These are phyloP conservation scores for Lycium barbarum DNA, from an alignment of 257 asterid genomes.

Conservation along the genomic window DNA sequence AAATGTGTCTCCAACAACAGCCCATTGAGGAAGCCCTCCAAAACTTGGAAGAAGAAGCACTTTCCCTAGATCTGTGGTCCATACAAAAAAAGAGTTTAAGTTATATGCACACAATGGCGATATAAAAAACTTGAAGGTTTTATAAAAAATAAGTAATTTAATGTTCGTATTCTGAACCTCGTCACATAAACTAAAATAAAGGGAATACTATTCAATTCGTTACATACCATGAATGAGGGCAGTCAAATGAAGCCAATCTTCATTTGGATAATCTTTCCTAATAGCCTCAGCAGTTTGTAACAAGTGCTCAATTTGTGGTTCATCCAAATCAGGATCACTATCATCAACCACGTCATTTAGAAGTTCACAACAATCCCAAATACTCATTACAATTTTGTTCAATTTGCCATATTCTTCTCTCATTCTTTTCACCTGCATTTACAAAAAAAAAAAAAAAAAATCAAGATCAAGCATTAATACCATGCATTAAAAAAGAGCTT, in stretches of 20 bases:
- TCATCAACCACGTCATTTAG: slow-evolving; percentile 44
- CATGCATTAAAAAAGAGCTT: neutral
- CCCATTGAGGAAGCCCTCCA: slow-evolving; percentile 57
- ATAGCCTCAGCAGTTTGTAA: slow-evolving; percentile 23
- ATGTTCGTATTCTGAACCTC: neutral
- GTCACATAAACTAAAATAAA: neutral
- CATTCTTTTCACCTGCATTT: slow-evolving; percentile 3
- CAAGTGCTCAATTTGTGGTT: slow-evolving; percentile 29
- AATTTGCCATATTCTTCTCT: slow-evolving; percentile 21
- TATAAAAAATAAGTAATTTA: too few species aligned
- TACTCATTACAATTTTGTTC: slow-evolving; percentile 34
- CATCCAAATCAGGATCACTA: slow-evolving; percentile 25
- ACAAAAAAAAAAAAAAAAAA: neutral
- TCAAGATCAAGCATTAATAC: neutral
- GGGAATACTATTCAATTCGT: neutral
- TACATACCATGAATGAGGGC: slow-evolving; percentile 38
- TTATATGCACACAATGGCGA: neutral
- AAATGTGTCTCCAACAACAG: slow-evolving; percentile 58
- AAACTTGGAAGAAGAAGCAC: slow-evolving; percentile 47
- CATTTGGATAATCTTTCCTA: slow-evolving; percentile 27
- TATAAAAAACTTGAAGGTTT: too few species aligned
- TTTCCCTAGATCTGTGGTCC: slow-evolving; percentile 43
- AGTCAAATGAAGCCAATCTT: slow-evolving; percentile 27
- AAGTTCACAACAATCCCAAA: slow-evolving; percentile 54
- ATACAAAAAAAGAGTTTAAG: neutral